Evolutionary conservation across 1,139 yeast species (phyloP).

Genomic region (Yamadazyma dendronema): DNA sequence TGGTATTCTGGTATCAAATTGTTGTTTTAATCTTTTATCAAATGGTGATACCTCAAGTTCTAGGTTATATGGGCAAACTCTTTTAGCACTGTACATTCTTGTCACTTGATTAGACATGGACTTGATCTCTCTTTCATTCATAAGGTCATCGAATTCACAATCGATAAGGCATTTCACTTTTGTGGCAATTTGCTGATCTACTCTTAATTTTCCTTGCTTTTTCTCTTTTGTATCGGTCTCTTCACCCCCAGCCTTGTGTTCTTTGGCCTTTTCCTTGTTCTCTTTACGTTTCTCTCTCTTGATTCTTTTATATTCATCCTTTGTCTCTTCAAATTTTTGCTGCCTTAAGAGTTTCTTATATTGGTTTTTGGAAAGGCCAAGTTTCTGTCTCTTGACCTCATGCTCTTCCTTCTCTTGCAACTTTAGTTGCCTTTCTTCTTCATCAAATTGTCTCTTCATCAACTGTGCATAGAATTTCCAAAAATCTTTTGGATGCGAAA

Average conservation of each 20-base stretch:
- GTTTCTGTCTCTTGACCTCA: slow-evolving; percentile 12
- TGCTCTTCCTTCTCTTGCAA: slow-evolving; percentile 12
- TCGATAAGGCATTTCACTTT: slow-evolving; percentile 66
- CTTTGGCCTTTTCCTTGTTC: slow-evolving; percentile 31
- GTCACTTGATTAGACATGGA: slow-evolving; percentile 81
- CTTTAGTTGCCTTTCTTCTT: slow-evolving; percentile 9
- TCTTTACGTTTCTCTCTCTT: slow-evolving; percentile 56
- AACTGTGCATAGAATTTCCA: not conserved
- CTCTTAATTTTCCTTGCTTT: slow-evolving; percentile 30
- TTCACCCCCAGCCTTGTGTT: slow-evolving; percentile 17
- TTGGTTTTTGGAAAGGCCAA: slow-evolving; percentile 55
- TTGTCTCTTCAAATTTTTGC: slow-evolving; percentile 61
- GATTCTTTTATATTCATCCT: slow-evolving; percentile 52
- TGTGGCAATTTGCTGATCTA: slow-evolving; percentile 42
- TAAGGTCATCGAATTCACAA: slow-evolving; percentile 86
- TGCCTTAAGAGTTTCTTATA: slow-evolving; percentile 72
- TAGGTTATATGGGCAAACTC: slow-evolving; percentile 59
- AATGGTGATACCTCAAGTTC: slow-evolving; percentile 64
- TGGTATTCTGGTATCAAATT: slow-evolving; percentile 67
- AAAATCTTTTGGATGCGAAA: not conserved
- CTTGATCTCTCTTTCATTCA: slow-evolving; percentile 76
- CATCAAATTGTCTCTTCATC: slow-evolving; percentile 6
- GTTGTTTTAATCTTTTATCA: slow-evolving; percentile 57
- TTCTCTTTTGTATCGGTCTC: slow-evolving; percentile 17
- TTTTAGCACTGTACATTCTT: slow-evolving; percentile 76